Conservation (phyloP, 2,329 filamentous ascomycete species). For the Ustilaginoidea virens region DNA sequence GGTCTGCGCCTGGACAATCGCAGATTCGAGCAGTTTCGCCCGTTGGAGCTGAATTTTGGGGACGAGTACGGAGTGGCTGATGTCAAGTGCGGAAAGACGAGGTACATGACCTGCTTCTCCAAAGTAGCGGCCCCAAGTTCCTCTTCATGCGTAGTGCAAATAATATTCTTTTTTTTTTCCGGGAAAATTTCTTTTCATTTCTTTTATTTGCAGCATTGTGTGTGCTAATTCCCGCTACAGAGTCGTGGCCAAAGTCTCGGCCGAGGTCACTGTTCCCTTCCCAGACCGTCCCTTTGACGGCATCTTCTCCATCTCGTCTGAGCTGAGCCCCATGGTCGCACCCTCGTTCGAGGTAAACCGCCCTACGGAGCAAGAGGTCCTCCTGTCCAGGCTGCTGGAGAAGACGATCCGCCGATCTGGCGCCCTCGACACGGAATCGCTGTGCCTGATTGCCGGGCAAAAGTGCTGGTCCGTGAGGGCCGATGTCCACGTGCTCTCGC, state of each 20-base stretch:
- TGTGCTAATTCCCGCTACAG: too few species aligned
- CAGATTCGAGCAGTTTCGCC: conserved; percentile 62
- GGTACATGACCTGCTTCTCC: too few species aligned
- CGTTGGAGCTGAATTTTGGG: conserved; percentile 65
- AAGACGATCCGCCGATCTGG: conserved; percentile 86
- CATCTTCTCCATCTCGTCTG: conserved; percentile 81
- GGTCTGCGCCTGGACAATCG: conserved; percentile 75
- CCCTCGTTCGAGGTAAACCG: conserved; percentile 79
- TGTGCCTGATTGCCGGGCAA: conserved; percentile 79
- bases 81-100: conserved; percentile 78
- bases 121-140: too few species aligned
- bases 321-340: conserved; percentile 83
- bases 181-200: too few species aligned
- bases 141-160: not conserved
- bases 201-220: too few species aligned
- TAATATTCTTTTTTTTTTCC: too few species aligned
- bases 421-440: conserved; percentile 85
- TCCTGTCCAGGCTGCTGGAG: conserved; percentile 79
- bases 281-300: conserved; percentile 88
- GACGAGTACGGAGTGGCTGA: conserved; percentile 85
- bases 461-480: conserved; percentile 88
- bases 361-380: conserved; percentile 67
- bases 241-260: conserved; percentile 70
- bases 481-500: conserved; percentile 80
- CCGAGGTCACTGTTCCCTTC: conserved; percentile 75